Percentiles rank a stretch among this genome's conserved stretches.
Conservation (phyloP, 352 stramenopile species). For the Phytophthora boehmeriae region DNA sequence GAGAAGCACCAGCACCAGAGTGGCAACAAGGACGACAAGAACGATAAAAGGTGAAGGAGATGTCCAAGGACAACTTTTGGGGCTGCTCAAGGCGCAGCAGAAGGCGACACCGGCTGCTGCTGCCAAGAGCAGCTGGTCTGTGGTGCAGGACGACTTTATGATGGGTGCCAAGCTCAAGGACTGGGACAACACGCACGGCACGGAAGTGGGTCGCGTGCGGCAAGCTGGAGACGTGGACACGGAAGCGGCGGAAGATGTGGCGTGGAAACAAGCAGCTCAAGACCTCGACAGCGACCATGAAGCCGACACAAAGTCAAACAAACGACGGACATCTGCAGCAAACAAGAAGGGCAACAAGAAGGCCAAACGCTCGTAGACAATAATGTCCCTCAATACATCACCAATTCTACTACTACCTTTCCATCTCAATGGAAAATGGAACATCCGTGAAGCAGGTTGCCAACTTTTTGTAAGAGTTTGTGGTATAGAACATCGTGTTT, state of each 20-base stretch:
- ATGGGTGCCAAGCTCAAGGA: constrained; percentile 89
- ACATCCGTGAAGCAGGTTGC: too few relatives aligned
- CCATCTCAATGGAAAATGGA: too few relatives aligned
- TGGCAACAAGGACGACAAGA: constrained; percentile 63
- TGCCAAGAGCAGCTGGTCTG: constrained; percentile 73
- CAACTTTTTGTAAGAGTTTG: too few relatives aligned
- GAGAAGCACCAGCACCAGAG: constrained; percentile 82
- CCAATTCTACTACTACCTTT: neutral
- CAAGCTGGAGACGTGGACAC: constrained; percentile 59
- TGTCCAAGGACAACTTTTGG: constrained; percentile 88
- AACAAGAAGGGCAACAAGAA: constrained; percentile 43
- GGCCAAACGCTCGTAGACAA: constrained; percentile 40
- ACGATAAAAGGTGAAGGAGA: constrained; percentile 86
- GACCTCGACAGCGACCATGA: constrained; percentile 62
- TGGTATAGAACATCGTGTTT: too few relatives aligned
- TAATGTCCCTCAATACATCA: constrained; percentile 15
- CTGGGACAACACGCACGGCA: constrained; percentile 73
- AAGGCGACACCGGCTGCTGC: constrained; percentile 28
- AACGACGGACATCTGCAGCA: constrained; percentile 33
- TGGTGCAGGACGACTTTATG: constrained; percentile 89
- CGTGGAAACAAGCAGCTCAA: constrained; percentile 63
- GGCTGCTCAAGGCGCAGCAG: constrained; percentile 69
- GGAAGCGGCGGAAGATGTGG: constrained; percentile 65
- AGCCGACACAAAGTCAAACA: constrained; percentile 28
- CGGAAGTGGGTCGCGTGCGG: constrained; percentile 47